Percentiles rank a stretch among this genome's conserved stretches.
phyloP scores from a whole-genome alignment of 148 eudicot species.

The Chenopodium formosanum region DNA sequence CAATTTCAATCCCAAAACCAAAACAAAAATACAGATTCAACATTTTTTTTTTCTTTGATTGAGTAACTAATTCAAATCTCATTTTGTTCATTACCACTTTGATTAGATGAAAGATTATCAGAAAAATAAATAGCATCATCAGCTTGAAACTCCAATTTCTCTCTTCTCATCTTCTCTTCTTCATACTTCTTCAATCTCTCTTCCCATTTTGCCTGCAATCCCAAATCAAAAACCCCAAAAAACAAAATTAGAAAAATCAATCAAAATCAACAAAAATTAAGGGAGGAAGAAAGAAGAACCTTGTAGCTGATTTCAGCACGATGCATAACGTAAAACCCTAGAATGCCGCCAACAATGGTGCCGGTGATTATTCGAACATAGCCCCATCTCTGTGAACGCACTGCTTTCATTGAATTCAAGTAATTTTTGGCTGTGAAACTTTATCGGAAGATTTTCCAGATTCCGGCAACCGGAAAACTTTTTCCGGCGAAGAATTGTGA shows the following conservation, averaged over 20 bases:
- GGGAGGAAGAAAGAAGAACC: constrained; percentile 17
- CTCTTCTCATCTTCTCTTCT: constrained; percentile 38
- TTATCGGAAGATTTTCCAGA: too few species aligned
- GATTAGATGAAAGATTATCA: constrained; percentile 3
- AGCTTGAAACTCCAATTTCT: constrained; percentile 25
- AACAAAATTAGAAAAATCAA: not conserved
- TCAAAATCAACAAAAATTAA: not conserved
- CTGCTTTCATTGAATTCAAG: constrained; percentile 21
- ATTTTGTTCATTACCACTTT: constrained; percentile 5
- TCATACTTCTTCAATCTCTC: constrained; percentile 53
- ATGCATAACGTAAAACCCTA: constrained; percentile 58
- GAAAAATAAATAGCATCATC: constrained; percentile 5
- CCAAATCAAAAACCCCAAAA: not conserved
- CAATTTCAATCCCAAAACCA: not conserved
- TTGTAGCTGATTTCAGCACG: constrained; percentile 47
- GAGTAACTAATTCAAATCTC: not conserved
- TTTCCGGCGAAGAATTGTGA: too few species aligned
- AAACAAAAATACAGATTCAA: not conserved
- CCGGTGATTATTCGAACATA: constrained; percentile 48
- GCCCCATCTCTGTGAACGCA: constrained; percentile 47
- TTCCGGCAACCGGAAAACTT: too few species aligned
- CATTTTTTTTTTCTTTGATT: too few species aligned
- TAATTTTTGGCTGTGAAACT: too few species aligned
- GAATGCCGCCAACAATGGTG: constrained; percentile 43
- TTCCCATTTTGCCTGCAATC: constrained; percentile 46